These are phyloP conservation scores for Taiozyma sp. DNA, from an alignment of 1,139 yeast species.

Conservation along the genomic window DNA sequence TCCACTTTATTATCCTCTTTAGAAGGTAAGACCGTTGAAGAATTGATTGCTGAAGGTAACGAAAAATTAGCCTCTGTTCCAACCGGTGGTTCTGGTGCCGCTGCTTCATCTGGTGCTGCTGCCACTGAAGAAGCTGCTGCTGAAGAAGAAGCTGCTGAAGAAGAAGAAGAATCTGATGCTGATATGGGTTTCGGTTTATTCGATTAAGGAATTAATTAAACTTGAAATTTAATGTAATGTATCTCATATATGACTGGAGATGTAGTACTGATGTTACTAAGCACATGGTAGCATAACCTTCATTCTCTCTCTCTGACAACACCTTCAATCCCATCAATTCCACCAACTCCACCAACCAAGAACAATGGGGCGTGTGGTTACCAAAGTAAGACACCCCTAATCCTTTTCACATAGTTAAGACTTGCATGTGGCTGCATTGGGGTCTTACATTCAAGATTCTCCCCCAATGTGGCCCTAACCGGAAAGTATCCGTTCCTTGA, in stretches of 20 bases:
- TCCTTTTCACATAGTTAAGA: too few species aligned
- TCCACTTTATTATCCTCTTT: constrained; percentile 60
- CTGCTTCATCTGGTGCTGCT: constrained; percentile 49
- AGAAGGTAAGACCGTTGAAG: constrained; percentile 73
- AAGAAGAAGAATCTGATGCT: constrained; percentile 56
- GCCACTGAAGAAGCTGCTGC: constrained; percentile 50
- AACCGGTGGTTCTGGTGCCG: constrained; percentile 77
- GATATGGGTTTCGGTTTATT: constrained; percentile 91
- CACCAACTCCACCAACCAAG: too few species aligned
- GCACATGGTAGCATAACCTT: too few species aligned
- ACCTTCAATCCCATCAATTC: too few species aligned
- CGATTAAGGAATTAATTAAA: constrained; percentile 44
- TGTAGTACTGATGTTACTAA: not conserved
- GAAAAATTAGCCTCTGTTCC: constrained; percentile 80
- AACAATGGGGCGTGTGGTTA: too few species aligned
- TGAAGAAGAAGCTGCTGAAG: constrained; percentile 57
- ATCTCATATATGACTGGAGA: not conserved
- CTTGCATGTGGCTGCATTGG: too few species aligned
- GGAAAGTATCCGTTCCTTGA: not conserved
- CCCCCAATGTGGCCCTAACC: not conserved
- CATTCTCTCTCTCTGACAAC: too few species aligned
- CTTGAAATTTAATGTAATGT: constrained; percentile 4
- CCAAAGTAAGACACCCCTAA: too few species aligned
- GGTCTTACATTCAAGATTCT: too few species aligned
- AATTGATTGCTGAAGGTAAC: constrained; percentile 75